phyloP scores from a whole-genome alignment of 148 eudicot species.

The Rhododendron simsii region DNA sequence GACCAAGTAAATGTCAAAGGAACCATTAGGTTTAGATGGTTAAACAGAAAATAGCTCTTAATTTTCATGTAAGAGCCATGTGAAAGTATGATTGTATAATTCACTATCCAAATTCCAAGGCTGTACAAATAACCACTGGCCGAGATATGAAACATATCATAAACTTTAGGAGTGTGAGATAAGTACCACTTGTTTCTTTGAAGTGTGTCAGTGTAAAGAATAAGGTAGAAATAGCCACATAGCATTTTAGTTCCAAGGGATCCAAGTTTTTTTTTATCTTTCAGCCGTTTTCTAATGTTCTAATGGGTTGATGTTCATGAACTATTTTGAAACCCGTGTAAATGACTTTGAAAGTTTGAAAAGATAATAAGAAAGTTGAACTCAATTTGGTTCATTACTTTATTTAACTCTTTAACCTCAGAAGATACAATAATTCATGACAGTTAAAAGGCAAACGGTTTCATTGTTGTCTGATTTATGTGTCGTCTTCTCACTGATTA shows the following conservation, averaged over 20 bases:
- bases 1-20: conserved; percentile 1
- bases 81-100: not conserved
- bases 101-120: not conserved
- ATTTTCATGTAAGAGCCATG: not conserved
- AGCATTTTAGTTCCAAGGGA: not conserved
- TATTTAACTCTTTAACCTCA: not conserved
- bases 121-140: not conserved
- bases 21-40: not conserved
- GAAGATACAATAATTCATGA: not conserved
- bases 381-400: not conserved
- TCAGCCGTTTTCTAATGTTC: not conserved
- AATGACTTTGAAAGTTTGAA: not conserved
- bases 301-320: not conserved
- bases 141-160: not conserved
- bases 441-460: not conserved
- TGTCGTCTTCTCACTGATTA: not conserved
- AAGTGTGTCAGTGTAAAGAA: not conserved
- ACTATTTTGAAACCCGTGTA: not conserved
- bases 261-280: not conserved
- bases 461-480: not conserved
- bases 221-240: not conserved
- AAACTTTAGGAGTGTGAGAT: not conserved
- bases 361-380: not conserved
- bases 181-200: not conserved
- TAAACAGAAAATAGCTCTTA: not conserved